Base-by-base conservation (phyloP, 768 basidiomycete species). In the Amanita exitialis region DNA sequence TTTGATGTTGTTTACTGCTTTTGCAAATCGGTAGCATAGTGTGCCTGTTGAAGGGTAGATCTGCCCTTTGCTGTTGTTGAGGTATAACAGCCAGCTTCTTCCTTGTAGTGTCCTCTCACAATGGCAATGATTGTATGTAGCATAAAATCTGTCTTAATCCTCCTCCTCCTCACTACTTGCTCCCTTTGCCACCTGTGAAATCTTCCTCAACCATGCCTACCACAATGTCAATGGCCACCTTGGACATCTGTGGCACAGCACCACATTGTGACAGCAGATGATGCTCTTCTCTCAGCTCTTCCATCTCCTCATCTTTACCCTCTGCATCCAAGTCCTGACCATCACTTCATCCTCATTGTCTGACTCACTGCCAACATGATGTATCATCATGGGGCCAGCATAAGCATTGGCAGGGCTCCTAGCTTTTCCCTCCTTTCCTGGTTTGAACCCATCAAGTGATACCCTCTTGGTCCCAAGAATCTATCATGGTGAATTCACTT, bases 401-500 rank as follows among this genome's bases (percentile, higher is more conserved):
- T 58, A 50, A 37, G 52, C 30, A 6, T 45, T 36, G 37, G 59
- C 61, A 21, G 46, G 21, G 36, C 60, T 56, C 12, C 34, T 42
- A 57, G 47, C 36, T 47, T 34, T 56, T 57, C 39, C 52, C 54
- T 15, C 44, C 54, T 23, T 55, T 39, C 12, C 23, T 5, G 51
- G 32, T 15, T 10, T 77, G 66, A n/a, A 80, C 75, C 88, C 88
- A 90, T 27, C 73, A 70, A 32, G 71, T 66, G 44, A 90, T 80
- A 20, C 76, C 74, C 34, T 80, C 78, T 57, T 80, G 76, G 60
- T 89, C 86, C 56, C 70, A 72, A 23, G 77, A 78, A 54, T 90
- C 87, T 3, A 90, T 73, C 76, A 87, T 80, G 27, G 75, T 72
- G 59, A 90, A 85, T 59, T 80, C 78, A 1, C 79, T 79, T 61